phyloP scores from a whole-genome alignment of 106 monocot genomes.

The Narthecium ossifragum region DNA sequence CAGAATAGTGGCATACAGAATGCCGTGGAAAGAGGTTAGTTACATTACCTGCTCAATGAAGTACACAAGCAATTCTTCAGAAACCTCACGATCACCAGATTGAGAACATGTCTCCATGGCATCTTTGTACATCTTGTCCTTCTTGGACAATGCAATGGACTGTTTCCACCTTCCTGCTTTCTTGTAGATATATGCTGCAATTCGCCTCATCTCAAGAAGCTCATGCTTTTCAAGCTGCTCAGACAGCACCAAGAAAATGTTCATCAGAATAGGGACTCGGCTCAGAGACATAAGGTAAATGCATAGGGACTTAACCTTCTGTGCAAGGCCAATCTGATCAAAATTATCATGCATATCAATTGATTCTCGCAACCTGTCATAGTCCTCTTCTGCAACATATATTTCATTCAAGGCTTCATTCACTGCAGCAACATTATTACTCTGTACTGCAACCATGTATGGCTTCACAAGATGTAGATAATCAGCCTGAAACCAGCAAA shows the following conservation, averaged over 20 bases:
- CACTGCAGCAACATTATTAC: conserved; percentile 94
- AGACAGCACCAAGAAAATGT: background rate
- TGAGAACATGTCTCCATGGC: conserved; percentile 97
- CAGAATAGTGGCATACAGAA: no score
- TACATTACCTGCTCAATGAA: conserved; percentile 95
- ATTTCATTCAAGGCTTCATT: conserved; percentile 99
- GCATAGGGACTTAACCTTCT: conserved; percentile 56
- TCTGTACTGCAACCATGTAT: conserved; percentile 99
- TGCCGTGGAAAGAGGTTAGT: background rate
- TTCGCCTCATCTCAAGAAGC: conserved; percentile 95
- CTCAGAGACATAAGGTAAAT: background rate
- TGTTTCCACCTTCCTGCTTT: conserved; percentile 99
- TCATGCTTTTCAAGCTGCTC: conserved; percentile 95
- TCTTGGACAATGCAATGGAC: conserved; percentile 95
- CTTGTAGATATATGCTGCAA: conserved; percentile 98
- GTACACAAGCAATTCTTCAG: conserved; percentile 94
- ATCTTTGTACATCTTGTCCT: conserved; percentile 94
- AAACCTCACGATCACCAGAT: conserved; percentile 87
- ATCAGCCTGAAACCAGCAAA: conserved; percentile 59
- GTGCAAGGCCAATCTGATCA: conserved; percentile 96
- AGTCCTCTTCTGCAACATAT: conserved; percentile 97
- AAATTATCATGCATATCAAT: conserved; percentile 99
- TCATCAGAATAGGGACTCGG: background rate
- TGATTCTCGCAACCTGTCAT: conserved; percentile 88
- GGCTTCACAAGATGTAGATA: conserved; percentile 89